Base-by-base conservation (phyloP, 2,329 filamentous ascomycete genomes). In the Onygenales sp. region DNA sequence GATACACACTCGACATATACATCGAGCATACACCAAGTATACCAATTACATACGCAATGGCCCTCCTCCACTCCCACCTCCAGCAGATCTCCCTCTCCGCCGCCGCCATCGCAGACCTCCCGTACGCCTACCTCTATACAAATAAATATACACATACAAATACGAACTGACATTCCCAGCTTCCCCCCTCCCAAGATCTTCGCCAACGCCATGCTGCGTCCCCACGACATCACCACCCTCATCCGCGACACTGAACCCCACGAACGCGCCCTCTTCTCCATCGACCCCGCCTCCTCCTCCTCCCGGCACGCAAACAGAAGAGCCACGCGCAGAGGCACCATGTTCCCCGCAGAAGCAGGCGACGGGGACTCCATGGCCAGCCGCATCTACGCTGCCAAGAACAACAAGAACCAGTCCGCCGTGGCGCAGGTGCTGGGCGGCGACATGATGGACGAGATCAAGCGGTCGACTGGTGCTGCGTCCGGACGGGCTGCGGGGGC, bases 161-260 rank as follows among this genome's bases (percentile, higher is more conserved):
- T 11, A 34, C 39, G 3, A 33, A 44, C 11, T 44, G 17, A 10
- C 21, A 44, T 4, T 10, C 59, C 45, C 65, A 94, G 89, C 36
- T 97, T 97, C 62, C 88, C 88, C 42, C 82, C 82, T 2, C 88
- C 92, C n/a, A 94, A 88, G 64, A 90, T 93, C 65, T 98, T 97
- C 73, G 93, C 91, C 61, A 96, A 95, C 68, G 90, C 93, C 36
- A 80, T 98, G 40, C 83, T 97, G 48, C 84, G 86, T 53, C 84
- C 84, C 60, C 85, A 91, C 69, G 93, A 98, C 69, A 97, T 98
- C 61, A 97, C 93, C 3, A 82, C 88, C 10, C 76, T 98, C 47
- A 96, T 98, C 64, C 87, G 93, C 56, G 93, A 98, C 68, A 96
- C 92, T 3, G 93, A 98, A 70, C 75, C 86, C 21, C 92, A 97